A percentile compares a stretch with the other conserved stretches of the same genome.
phyloP scores from a whole-genome alignment of 2,329 filamentous ascomycete genomes.

The Colletotrichum musae region DNA sequence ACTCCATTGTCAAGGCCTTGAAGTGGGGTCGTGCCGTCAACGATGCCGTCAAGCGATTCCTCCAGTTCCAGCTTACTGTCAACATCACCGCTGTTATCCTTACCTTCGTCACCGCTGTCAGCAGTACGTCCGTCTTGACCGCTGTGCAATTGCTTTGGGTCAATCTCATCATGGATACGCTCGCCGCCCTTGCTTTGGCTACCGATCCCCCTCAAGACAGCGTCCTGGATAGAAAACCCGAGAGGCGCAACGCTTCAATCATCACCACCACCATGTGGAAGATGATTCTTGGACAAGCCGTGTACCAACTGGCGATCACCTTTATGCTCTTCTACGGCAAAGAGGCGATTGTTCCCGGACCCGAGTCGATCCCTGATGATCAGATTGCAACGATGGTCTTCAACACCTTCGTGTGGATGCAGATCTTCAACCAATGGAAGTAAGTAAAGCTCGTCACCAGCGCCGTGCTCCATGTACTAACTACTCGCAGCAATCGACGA shows the following conservation, averaged over 20 bases:
- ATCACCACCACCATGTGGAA: slow-evolving; percentile 98
- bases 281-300: slow-evolving; percentile 94
- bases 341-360: slow-evolving; percentile 52
- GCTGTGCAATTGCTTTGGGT: slow-evolving; percentile 96
- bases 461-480: slow-evolving; percentile 44
- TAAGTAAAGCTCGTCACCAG: slow-evolving; percentile 59
- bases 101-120: slow-evolving; percentile 90
- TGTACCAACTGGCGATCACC: slow-evolving; percentile 87
- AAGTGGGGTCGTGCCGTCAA: slow-evolving; percentile 86
- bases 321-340: slow-evolving; percentile 87
- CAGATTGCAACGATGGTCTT: slow-evolving; percentile 88
- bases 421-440: slow-evolving; percentile 99
- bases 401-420: slow-evolving; percentile 99
- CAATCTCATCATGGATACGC: slow-evolving; percentile 97
- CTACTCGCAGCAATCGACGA: slow-evolving; percentile 78
- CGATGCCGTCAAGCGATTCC: slow-evolving; percentile 82
- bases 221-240: slow-evolving; percentile 82
- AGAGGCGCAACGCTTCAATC: slow-evolving; percentile 69
- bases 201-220: slow-evolving; percentile 90
- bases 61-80: slow-evolving; percentile 86
- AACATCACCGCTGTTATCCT: slow-evolving; percentile 92
- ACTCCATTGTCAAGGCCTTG: slow-evolving; percentile 87
- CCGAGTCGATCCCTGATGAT: slow-evolving; percentile 42
- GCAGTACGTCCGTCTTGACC: slow-evolving; percentile 79
- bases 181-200: slow-evolving; percentile 88